Evolutionary conservation across 257 asterid genomes (phyloP).

Genomic region (Vinca minor): DNA sequence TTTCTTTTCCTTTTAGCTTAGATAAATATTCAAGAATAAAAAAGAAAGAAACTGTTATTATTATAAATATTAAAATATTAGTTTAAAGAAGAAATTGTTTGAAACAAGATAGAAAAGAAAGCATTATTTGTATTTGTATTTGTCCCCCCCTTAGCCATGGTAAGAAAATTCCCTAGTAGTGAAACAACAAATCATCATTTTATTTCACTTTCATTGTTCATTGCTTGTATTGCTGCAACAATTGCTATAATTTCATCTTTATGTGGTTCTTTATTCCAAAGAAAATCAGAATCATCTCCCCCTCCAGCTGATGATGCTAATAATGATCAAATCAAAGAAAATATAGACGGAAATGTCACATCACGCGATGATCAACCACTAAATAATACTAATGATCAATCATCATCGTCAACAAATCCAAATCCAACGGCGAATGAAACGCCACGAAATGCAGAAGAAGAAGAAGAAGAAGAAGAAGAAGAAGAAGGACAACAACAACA

Average conservation of each 20-base stretch:
- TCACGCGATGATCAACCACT: not conserved
- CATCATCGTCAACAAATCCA: too few species aligned
- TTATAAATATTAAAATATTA: not conserved
- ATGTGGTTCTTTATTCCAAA: slow-evolving; percentile 41
- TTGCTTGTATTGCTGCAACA: slow-evolving; percentile 27
- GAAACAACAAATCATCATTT: slow-evolving; percentile 18
- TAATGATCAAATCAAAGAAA: not conserved
- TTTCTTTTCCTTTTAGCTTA: not conserved
- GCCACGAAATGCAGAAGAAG: too few species aligned
- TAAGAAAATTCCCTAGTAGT: slow-evolving; percentile 37
- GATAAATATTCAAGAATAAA: not conserved
- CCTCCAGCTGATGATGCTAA: too few species aligned
- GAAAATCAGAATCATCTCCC: slow-evolving; percentile 24
- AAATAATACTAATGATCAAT: not conserved
- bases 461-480: too few species aligned
- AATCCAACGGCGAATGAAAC: too few species aligned
- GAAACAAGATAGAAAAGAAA: not conserved
- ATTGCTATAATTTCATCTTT: slow-evolving; percentile 40
- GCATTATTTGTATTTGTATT: not conserved
- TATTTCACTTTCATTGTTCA: slow-evolving; percentile 16
- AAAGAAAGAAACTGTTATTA: not conserved
- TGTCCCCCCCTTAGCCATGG: slow-evolving; percentile 28
- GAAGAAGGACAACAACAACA: slow-evolving; percentile 17
- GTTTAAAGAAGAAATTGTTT: not conserved
- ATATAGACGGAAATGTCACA: not conserved